Conservation (phyloP, 2,329 filamentous ascomycete species). For the Aspergillus unguis region DNA sequence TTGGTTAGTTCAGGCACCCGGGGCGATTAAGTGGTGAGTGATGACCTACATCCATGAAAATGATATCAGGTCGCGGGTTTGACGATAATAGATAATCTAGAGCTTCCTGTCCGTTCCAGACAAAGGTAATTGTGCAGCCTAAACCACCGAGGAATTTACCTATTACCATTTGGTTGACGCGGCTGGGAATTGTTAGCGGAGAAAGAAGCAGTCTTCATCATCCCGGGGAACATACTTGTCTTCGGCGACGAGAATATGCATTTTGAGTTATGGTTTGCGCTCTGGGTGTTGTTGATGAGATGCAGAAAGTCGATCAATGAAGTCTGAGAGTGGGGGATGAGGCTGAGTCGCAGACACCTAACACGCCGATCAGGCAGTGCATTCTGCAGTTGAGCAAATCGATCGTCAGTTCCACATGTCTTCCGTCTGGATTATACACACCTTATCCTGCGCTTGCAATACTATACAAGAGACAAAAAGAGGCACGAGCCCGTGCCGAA, state of each 20-base stretch:
- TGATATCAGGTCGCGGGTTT: constrained; percentile 1
- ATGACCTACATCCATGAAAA: constrained; percentile 6
- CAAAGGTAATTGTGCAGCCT: not conserved
- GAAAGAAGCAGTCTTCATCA: not conserved
- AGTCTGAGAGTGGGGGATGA: too few species aligned
- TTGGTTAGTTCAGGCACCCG: not conserved
- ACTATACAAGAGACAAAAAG: too few species aligned
- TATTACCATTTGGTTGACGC: not conserved
- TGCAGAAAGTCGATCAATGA: too few species aligned
- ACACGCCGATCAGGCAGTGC: too few species aligned
- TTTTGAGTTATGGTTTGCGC: not conserved
- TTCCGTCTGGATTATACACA: too few species aligned
- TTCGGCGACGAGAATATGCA: constrained; percentile 9
- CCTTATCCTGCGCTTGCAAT: too few species aligned
- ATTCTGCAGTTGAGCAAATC: too few species aligned
- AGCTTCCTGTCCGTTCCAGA: constrained; percentile 1
- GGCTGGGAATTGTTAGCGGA: not conserved
- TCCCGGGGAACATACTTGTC: constrained; percentile 3
- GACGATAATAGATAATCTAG: constrained; percentile 2
- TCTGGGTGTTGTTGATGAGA: too few species aligned
- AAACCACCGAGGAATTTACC: not conserved
- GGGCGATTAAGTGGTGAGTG: not conserved
- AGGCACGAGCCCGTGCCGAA: too few species aligned
- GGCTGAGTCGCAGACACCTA: too few species aligned
- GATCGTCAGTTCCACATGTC: too few species aligned